Evolutionary conservation across 2,329 filamentous ascomycete genomes (phyloP), one percentile per base, ranked within the genome.

Genomic region (Diaporthe capsici): DNA sequence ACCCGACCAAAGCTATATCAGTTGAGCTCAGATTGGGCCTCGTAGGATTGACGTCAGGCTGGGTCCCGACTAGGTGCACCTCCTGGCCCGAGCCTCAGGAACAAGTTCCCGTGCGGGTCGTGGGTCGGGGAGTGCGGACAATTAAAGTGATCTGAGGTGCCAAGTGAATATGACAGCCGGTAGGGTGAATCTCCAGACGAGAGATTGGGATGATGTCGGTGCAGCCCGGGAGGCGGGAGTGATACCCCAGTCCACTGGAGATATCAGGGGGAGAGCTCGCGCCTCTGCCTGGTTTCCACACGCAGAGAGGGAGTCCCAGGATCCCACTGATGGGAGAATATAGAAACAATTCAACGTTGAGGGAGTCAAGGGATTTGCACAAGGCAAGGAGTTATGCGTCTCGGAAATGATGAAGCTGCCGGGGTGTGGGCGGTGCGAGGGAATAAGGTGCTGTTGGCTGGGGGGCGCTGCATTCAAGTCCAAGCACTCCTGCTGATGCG

Each of bases 41-140:
- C 49, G 75, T 71, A 67, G 63, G 37, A 60, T 76, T 63, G 71
- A 71, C 58, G 72, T 76, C 65, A 74, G 63, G 34, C 72, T 60
- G 34, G 71, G 63, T 67, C 60, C 31, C 31, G 57, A 71, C 65
- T n/a, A 74, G 72, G 65, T 39, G 72, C 72, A 68, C 75, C 28
- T 68, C 34, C 25, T 76, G 72, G 72, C 60, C 75, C 74, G 74
- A 60, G 71, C 51, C 61, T 68, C 61, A 65, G 47, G 61, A 76
- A 74, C 65, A 67, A 51, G 34, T 74, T 55, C 67, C 71, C 67
- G 49, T 34, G 65, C 57, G 72, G 65, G 63, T 57, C 28, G 37
- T 44, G 42, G 72, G 39, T 57, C 58, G 44, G 44, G 39, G 42
- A 58, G 63, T 42, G 49, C 72, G 49, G 75, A 44, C 20, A 65